Evolutionary conservation across 257 asterid species (phyloP).

Genomic region (Scutellaria barbata): DNA sequence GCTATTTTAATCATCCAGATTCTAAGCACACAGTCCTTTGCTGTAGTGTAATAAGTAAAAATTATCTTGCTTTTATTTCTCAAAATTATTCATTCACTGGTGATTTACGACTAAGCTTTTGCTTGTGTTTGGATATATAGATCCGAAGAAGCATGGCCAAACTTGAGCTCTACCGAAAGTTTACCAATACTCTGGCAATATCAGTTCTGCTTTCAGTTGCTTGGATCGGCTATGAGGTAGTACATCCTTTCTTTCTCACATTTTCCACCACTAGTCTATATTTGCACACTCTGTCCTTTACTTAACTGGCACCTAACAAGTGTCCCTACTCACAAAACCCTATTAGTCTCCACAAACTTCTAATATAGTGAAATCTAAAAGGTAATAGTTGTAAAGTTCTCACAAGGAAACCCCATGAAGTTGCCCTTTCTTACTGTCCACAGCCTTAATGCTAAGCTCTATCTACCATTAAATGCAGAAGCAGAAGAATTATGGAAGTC

Average conservation of each 20-base stretch:
- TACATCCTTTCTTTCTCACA: constrained; percentile 7
- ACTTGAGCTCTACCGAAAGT: constrained; percentile 89
- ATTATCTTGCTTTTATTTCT: constrained; percentile 19
- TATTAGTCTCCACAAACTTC: neutral
- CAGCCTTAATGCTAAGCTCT: neutral
- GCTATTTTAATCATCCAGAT: constrained; percentile 4
- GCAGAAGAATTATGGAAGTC: neutral
- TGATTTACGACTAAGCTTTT: constrained; percentile 1
- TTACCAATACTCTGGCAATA: constrained; percentile 84
- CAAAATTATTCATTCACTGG: neutral
- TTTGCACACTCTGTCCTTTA: neutral
- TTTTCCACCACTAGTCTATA: neutral
- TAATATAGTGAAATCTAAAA: neutral
- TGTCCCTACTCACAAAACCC: neutral
- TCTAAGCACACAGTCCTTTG: neutral
- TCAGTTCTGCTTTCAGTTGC: constrained; percentile 89
- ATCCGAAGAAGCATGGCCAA: constrained; percentile 86
- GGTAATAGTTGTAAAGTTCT: constrained; percentile 1
- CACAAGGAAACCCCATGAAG: neutral
- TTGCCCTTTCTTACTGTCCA: neutral
- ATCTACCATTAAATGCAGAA: neutral
- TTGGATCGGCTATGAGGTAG: constrained; percentile 99
- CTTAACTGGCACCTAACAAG: constrained; percentile 1
- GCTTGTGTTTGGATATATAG: constrained; percentile 45
- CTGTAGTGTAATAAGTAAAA: constrained; percentile 6